These are phyloP conservation scores for Aureobasidium lini DNA, from an alignment of 2,329 filamentous ascomycete genomes.

Conservation along the genomic window DNA sequence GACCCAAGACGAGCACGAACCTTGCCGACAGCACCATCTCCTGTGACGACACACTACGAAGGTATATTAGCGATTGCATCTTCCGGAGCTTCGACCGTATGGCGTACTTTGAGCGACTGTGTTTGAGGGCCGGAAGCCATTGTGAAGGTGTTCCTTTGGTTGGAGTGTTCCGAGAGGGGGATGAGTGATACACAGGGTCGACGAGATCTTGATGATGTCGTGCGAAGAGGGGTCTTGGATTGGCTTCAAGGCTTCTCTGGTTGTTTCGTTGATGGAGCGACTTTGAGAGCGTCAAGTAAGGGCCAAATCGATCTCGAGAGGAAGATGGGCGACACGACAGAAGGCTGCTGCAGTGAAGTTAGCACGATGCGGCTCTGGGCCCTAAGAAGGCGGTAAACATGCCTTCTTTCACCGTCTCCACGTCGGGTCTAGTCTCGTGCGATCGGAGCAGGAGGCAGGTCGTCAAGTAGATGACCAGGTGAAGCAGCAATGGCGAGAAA, in stretches of 20 bases:
- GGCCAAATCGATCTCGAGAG: neutral
- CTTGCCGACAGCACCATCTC: slow-evolving; percentile 98
- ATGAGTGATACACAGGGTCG: neutral
- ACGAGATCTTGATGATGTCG: slow-evolving; percentile 4
- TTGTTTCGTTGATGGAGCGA: neutral
- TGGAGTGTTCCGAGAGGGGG: neutral
- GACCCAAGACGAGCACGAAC: slow-evolving; percentile 45
- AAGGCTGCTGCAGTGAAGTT: slow-evolving; percentile 5
- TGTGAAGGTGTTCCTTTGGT: slow-evolving; percentile 5
- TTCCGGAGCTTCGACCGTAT: neutral
- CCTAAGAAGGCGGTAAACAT: slow-evolving; percentile 10
- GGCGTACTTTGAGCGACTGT: slow-evolving; percentile 77
- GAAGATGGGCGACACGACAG: neutral
- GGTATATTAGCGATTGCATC: slow-evolving; percentile 15
- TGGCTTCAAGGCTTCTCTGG: neutral
- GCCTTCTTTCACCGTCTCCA: slow-evolving; percentile 10
- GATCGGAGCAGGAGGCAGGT: neutral
- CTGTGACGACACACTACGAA: slow-evolving; percentile 87
- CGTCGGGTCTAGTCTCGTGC: neutral
- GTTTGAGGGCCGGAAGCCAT: slow-evolving; percentile 76
- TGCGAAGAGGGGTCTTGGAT: neutral
- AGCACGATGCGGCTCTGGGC: slow-evolving; percentile 3
- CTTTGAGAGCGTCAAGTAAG: neutral
- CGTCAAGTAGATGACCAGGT: neutral
- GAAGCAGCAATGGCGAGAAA: neutral